Evolutionary conservation across 371 early-diverging fungal species (phyloP), one percentile per base, ranked within the genome.

Genomic region (Catenaria anguillulae): DNA sequence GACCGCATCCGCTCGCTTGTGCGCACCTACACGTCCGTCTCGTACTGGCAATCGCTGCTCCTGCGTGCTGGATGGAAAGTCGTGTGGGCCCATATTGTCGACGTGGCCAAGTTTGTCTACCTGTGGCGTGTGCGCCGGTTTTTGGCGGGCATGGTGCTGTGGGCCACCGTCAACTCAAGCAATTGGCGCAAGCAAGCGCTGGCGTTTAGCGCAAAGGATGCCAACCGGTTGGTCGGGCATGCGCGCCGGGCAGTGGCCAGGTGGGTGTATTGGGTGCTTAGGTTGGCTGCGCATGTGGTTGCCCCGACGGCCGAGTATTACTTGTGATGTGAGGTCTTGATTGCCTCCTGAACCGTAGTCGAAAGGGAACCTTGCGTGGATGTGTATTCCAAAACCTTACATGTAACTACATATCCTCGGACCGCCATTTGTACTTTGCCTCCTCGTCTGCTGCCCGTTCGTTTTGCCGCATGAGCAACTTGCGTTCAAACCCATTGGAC

Each of bases 401-500:
- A n/a, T n/a, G n/a, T n/a, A n/a, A n/a, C n/a, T n/a, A 43, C 45
- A 43, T 43, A 23, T 43, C 45, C 45, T 43, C 45, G 45, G 45
- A 43, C 45, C 45, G 45, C 45, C 45, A 43, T 23, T 43, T 43
- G 45, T 43, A 43, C 10, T 4, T 21, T 4, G 55, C 55, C 36
- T 58, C 34, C 15, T 24, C 36, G 17, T 13, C 26, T 1, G 31
- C 12, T 8, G 24, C 42, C 34, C 21, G n/a, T 21, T 58, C 40
- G 58, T 58, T 58, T n/a, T 15, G 35, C 15, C 10, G 2, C 6
- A 58, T 24, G 17, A 34, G 21, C 58, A 58, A 15, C 26, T 35
- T 24, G 26, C 17, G 8, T 36, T 58, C 58, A 36, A 58, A 58
- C 13, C 58, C 58, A 21, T 58, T 58, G 31, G 58, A 58, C 2